Base-by-base conservation (phyloP, 2,329 filamentous ascomycete species). In the Fusarium sp. region DNA sequence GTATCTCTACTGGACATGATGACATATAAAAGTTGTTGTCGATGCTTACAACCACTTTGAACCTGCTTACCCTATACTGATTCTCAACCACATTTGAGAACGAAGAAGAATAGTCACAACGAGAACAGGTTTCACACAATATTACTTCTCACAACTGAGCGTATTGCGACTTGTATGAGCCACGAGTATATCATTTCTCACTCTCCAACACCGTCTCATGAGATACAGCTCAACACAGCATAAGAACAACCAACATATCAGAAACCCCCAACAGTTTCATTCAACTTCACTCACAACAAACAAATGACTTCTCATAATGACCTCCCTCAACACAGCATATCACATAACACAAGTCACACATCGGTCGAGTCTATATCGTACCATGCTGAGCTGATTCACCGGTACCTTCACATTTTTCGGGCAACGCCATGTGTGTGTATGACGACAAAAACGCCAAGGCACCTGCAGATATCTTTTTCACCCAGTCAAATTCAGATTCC, bases 321-420 rank as follows among this genome's bases (percentile, higher is more conserved):
- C 43, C 41, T 51, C 21, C 8, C 45, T 63, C 23, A 51, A 26
- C 42, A 53, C 23, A 39, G 16, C 34, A 28, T 69, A 31, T 52
- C 46, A 54, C 61, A 34, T 23, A 31, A 14, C 45, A 59, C 45
- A 59, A 18, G 42, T 50, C n/a, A 64, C 14, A 41, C 34, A 39
- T 61, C 37, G 48, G 42, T 58, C 57, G 50, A 69, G 49, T 70
- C 58, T 45, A 43, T 19, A 43, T 52, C 46, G 57, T 28, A 58
- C 28, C 54, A 56, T 49, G 18, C 16, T 67, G 39, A 53, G 39
- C 48, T 56, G 53, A 44, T 42, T 41, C 41, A 50, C 51, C 44
- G 46, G 51, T 19, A 57, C 19, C 39, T 12, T 48, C 12, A 12
- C 18, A n/a, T n/a, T n/a, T n/a, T n/a, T n/a, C n/a, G n/a, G n/a